Evolutionary conservation across 345 rosid species (phyloP).

Genomic region (Erodium maritimum): DNA sequence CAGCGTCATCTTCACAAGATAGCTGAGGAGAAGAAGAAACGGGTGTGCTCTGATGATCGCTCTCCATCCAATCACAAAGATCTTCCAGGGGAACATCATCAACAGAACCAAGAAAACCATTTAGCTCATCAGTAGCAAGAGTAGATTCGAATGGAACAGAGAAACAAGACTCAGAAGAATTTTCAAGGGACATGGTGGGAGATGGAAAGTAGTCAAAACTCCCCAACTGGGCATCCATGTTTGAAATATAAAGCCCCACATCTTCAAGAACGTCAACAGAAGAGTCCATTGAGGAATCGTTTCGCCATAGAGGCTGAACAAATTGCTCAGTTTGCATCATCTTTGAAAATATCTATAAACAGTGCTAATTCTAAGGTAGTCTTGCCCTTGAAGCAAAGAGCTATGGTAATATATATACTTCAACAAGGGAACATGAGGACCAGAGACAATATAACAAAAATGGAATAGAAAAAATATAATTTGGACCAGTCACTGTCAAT

Average conservation of each 20-base stretch:
- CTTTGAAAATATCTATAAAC: not conserved
- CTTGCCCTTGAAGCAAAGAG: not conserved
- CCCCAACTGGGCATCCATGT: slow-evolving; percentile 8
- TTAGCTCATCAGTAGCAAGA: slow-evolving; percentile 2
- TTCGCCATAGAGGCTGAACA: slow-evolving; percentile 7
- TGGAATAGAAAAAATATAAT: not conserved
- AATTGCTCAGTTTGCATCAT: slow-evolving; percentile 10
- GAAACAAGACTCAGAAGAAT: slow-evolving; percentile 15
- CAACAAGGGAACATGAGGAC: not conserved
- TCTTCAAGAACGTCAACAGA: slow-evolving; percentile 7
- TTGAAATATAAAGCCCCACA: slow-evolving; percentile 10
- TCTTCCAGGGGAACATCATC: slow-evolving; percentile 6
- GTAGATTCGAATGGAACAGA: slow-evolving; percentile 6
- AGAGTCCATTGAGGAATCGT: slow-evolving; percentile 2
- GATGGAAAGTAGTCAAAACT: slow-evolving; percentile 11
- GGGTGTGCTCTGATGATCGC: slow-evolving; percentile 1
- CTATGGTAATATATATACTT: not conserved
- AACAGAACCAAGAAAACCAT: not conserved
- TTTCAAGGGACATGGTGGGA: slow-evolving; percentile 9
- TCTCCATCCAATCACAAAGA: slow-evolving; percentile 8
- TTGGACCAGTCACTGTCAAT: not conserved
- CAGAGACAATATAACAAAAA: not conserved
- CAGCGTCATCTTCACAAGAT: slow-evolving; percentile 10
- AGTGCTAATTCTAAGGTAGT: not conserved
- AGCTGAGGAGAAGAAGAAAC: slow-evolving; percentile 1